Conservation (phyloP, 306 rosid species). For the Malus sylvestris region DNA sequence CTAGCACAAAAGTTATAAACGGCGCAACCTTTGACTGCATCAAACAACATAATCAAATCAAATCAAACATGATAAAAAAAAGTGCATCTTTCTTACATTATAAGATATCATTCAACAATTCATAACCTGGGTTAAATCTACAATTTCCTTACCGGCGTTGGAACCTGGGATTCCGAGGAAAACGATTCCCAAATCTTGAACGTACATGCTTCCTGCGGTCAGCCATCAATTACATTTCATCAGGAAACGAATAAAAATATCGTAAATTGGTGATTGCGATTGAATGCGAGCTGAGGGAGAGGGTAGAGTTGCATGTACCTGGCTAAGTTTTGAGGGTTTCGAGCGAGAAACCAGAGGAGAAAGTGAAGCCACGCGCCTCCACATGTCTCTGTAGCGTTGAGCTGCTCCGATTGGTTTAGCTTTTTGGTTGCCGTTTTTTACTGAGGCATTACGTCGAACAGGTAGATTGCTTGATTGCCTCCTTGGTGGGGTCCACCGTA, state of each 20-base stretch:
- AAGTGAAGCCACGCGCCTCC: slow-evolving; percentile 45
- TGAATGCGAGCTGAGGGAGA: neutral
- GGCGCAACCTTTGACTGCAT: slow-evolving; percentile 57
- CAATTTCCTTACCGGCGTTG: slow-evolving; percentile 29
- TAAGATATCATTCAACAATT: slow-evolving; percentile 7
- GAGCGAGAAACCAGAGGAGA: slow-evolving; percentile 26
- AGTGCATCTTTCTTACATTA: neutral
- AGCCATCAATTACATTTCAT: neutral
- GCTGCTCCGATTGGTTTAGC: neutral
- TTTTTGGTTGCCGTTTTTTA: neutral
- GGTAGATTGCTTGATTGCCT: neutral
- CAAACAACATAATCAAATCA: slow-evolving; percentile 7
- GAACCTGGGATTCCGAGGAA: slow-evolving; percentile 20
- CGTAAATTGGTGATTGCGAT: neutral
- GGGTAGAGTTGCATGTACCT: slow-evolving; percentile 16
- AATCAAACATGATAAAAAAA: neutral
- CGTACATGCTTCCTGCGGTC: slow-evolving; percentile 34
- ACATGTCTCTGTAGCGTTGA: slow-evolving; percentile 25
- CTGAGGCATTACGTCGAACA: neutral
- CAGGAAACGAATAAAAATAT: neutral
- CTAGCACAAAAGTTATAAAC: slow-evolving; percentile 75
- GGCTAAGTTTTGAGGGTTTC: slow-evolving; percentile 23
- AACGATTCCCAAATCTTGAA: slow-evolving; percentile 29
- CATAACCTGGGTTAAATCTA: neutral
- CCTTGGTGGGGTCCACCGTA: neutral